Base-by-base conservation (phyloP, 768 basidiomycete species). In the Lenzites betulinus region DNA sequence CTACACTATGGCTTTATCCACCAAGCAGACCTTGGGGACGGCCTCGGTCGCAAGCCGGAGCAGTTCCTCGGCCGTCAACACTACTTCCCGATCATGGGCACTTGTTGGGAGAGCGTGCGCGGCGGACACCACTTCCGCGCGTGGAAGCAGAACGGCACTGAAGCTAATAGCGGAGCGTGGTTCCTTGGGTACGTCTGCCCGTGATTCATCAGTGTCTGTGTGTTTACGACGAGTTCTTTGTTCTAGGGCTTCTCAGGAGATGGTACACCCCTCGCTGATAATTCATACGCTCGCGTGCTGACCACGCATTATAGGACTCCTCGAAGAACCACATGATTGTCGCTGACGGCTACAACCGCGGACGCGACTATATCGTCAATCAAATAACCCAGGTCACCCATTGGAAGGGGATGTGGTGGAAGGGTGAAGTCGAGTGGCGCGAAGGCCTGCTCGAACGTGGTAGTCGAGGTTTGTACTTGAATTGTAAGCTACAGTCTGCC, bases 81-180 rank as follows among this genome's bases (percentile, higher is more conserved):
- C 62, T 93, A 92, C 73, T 82, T 83, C 65, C 90, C 92, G 4
- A 74, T 87, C 36, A 87, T 85, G 81, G 93, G 93, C 26, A 91
- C 91, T 0, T 95, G 93, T 72, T 92, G 93, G 89, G 92, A 95
- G 78, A 91, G 85, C 66, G 72, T 94, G 23, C 43, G 68, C 81
- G 92, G 92, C n/a, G 93, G 92, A 2, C 87, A 94, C 58, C 93
- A 95, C 69, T 95, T 91, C 68, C 82, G 92, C 50, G 91, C 91
- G 8, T 95, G 92, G 92, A 86, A 85, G 68, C 92, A 95, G 78
- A 92, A 93, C 65, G 92, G 91, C 3, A 86, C 88, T 0, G 68
- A 76, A 18, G 90, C 83, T 0, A 77, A 87, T 66, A 88, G 83
- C 49, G 84, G 88, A 0, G 92, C 92, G 8, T 94, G 92, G 92